Evolutionary conservation across 331 rosid genomes (phyloP).

Genomic region (Quercus tomentella): DNA sequence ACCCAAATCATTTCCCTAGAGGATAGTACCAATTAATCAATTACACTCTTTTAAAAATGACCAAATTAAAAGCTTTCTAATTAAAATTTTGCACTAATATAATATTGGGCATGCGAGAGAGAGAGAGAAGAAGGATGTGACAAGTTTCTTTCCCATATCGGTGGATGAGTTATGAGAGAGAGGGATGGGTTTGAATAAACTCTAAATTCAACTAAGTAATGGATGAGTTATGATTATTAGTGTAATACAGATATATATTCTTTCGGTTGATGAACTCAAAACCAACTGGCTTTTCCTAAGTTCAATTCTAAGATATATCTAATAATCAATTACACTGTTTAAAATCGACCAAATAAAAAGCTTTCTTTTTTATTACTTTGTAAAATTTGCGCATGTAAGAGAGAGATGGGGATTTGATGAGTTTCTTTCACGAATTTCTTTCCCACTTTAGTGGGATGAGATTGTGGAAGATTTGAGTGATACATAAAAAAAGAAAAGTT

Average conservation of each 20-base stretch:
- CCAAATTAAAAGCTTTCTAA: background rate
- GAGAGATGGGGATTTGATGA: background rate
- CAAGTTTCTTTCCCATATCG: background rate
- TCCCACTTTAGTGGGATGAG: slow-evolving; percentile 11
- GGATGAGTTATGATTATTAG: background rate
- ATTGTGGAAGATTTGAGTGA: background rate
- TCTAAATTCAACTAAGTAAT: background rate
- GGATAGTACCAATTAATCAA: background rate
- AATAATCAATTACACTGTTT: background rate
- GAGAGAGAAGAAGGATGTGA: background rate
- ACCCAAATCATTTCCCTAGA: background rate
- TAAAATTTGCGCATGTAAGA: background rate
- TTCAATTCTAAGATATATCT: background rate
- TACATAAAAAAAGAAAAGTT: slow-evolving; percentile 3
- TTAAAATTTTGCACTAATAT: background rate
- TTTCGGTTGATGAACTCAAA: background rate
- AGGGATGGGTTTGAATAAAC: background rate
- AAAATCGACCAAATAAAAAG: background rate
- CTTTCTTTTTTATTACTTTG: background rate
- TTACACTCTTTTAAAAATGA: background rate
- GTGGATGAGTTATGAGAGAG: slow-evolving; percentile 9
- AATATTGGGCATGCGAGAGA: background rate
- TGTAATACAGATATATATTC: background rate
- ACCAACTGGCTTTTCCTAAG: background rate
- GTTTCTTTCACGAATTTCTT: background rate